phyloP scores from a whole-genome alignment of 1,284 basidiomycete species.

The Moesziomyces sp. region DNA sequence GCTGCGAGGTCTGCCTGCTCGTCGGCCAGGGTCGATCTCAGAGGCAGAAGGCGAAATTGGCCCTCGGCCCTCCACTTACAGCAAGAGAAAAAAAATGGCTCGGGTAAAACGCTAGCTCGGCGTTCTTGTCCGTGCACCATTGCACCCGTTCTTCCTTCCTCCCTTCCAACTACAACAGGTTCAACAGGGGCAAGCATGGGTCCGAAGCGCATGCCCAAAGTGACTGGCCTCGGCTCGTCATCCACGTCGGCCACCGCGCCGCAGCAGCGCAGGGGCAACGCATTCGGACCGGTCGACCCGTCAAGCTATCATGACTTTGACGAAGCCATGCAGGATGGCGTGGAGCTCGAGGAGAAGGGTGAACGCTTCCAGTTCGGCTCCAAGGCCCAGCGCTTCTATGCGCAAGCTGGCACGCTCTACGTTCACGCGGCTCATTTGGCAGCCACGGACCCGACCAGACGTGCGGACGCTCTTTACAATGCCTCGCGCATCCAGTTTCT shows the following conservation, averaged over 20 bases:
- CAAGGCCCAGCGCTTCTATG: conserved; percentile 53
- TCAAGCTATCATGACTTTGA: conserved; percentile 45
- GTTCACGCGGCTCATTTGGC: conserved; percentile 27
- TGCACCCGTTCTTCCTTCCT: too few species aligned
- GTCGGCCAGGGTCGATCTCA: too few species aligned
- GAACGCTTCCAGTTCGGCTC: conserved; percentile 50
- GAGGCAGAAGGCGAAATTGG: too few species aligned
- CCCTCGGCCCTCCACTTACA: too few species aligned
- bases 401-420: conserved; percentile 38
- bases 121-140: too few species aligned
- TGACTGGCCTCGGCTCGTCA: conserved; percentile 20
- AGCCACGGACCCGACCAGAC: conserved; percentile 4
- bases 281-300: conserved; percentile 27
- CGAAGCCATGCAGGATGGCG: conserved; percentile 53
- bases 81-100: too few species aligned
- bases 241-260: conserved; percentile 6
- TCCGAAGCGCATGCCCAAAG: conserved; percentile 36
- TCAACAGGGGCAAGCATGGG: conserved; percentile 7
- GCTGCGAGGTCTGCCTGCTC: too few species aligned
- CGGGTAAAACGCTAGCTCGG: too few species aligned
- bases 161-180: background rate
- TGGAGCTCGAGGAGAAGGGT: conserved; percentile 55
- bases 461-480: conserved; percentile 40
- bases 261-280: conserved; percentile 17
- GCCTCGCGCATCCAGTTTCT: conserved; percentile 48